Evolutionary conservation across 2,329 filamentous ascomycete species (phyloP).

Genomic region (Apiospora arundinis): DNA sequence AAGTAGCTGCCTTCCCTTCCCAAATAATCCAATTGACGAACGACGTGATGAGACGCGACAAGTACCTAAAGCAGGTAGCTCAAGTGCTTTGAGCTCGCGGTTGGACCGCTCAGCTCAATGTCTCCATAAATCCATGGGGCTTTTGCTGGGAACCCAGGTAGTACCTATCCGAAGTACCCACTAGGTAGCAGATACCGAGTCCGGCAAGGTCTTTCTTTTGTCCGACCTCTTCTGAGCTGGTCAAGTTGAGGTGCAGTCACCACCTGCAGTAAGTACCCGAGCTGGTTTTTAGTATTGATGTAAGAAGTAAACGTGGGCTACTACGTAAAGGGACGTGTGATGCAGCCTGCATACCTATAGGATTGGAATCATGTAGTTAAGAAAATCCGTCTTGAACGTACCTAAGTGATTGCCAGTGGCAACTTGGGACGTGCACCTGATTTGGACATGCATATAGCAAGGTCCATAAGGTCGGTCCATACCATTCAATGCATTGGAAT

Average conservation of each 20-base stretch:
- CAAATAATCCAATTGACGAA: slow-evolving; percentile 4
- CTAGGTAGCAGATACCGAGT: not conserved
- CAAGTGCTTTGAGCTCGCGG: not conserved
- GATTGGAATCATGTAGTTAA: not conserved
- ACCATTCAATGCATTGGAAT: not conserved
- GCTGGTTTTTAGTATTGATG: not conserved
- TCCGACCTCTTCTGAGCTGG: not conserved
- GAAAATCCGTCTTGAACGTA: not conserved
- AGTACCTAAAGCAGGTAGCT: slow-evolving; percentile 3
- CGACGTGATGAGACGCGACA: slow-evolving; percentile 18
- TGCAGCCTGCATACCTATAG: not conserved
- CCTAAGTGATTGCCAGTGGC: not conserved
- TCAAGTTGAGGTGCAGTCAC: no score
- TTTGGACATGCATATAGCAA: not conserved
- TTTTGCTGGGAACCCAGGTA: not conserved
- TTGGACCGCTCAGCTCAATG: not conserved
- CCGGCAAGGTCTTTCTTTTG: not conserved
- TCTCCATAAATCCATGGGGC: not conserved
- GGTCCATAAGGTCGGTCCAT: no score
- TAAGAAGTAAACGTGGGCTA: not conserved
- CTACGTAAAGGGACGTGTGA: not conserved
- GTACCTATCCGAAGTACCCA: not conserved
- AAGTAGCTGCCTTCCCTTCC: not conserved
- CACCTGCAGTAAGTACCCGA: not conserved
- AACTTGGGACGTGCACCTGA: not conserved